These are phyloP conservation scores for Neurospora intermedia DNA, from an alignment of 495 filamentous ascomycete genomes.

Conservation along the genomic window DNA sequence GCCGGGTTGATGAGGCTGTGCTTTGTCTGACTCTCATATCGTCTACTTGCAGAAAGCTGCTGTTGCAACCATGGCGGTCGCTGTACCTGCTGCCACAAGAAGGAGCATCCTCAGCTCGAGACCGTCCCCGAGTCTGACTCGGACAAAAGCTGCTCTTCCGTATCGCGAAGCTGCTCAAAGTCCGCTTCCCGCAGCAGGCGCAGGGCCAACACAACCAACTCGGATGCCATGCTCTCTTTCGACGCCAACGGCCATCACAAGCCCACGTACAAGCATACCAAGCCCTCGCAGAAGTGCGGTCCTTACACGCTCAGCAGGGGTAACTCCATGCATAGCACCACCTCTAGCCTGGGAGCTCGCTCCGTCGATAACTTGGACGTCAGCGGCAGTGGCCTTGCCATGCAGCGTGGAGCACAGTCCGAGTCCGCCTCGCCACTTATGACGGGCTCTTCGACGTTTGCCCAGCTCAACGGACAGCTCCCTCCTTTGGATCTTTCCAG, in stretches of 20 bases:
- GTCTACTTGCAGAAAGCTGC: constrained; percentile 56
- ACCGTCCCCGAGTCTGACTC: constrained; percentile 58
- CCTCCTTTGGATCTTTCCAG: constrained; percentile 53
- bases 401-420: constrained; percentile 48
- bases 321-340: constrained; percentile 54
- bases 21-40: constrained; percentile 37
- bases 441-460: constrained; percentile 41
- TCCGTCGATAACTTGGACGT: constrained; percentile 54
- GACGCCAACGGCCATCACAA: constrained; percentile 93
- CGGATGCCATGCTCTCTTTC: constrained; percentile 71
- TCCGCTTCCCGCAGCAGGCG: constrained; percentile 45
- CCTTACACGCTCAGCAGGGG: constrained; percentile 73
- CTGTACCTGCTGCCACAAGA: constrained; percentile 89
- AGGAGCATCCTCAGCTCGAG: constrained; percentile 64
- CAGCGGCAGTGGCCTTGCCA: constrained; percentile 8
- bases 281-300: constrained; percentile 72
- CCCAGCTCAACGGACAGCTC: constrained; percentile 51
- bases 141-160: constrained; percentile 33
- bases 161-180: constrained; percentile 33
- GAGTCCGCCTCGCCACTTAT: constrained; percentile 63
- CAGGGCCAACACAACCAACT: constrained; percentile 69
- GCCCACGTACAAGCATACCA: constrained; percentile 80
- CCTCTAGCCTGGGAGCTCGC: constrained; percentile 43
- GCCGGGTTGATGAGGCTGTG: constrained; percentile 24
- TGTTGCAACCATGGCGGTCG: constrained; percentile 86